phyloP scores from a whole-genome alignment of 163 green algal species.

The Scenedesmus sp. region DNA sequence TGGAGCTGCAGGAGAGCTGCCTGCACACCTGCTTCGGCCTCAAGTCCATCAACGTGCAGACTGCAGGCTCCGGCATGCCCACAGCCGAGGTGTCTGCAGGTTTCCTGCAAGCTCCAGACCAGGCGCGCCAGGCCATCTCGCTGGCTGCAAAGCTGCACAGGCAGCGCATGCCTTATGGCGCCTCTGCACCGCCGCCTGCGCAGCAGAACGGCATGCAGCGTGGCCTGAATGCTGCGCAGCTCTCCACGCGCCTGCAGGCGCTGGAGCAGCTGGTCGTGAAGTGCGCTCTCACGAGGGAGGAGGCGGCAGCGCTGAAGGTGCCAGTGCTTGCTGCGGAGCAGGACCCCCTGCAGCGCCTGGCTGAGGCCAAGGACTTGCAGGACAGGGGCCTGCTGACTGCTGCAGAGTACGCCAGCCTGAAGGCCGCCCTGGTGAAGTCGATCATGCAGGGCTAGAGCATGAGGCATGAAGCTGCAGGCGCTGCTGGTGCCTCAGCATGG shows the following conservation, averaged over 20 bases:
- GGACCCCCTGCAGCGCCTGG: constrained; percentile 3
- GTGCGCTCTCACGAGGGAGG: neutral
- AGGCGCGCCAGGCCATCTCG: neutral
- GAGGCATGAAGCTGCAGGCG: neutral
- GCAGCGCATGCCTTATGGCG: neutral
- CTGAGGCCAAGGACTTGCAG: neutral
- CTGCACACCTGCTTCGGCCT: constrained; percentile 8
- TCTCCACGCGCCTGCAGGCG: neutral
- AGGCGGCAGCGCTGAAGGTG: neutral
- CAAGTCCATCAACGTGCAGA: constrained; percentile 18
- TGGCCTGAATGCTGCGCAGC: neutral
- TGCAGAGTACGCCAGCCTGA: neutral
- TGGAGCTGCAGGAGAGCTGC: constrained; percentile 8
- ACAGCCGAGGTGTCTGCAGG: neutral
- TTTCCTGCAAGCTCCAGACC: neutral
- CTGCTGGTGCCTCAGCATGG: neutral
- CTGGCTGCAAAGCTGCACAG: constrained; percentile 5
- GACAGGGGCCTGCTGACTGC: constrained; percentile 9
- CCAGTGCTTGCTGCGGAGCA: neutral
- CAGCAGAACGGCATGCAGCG: neutral
- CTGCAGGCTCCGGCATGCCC: neutral
- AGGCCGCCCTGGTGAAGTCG: neutral
- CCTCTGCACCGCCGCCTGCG: neutral
- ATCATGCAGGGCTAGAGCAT: neutral
- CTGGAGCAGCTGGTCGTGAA: constrained; percentile 9